phyloP scores from a whole-genome alignment of 305 asterid genomes.

The Vinca major region DNA sequence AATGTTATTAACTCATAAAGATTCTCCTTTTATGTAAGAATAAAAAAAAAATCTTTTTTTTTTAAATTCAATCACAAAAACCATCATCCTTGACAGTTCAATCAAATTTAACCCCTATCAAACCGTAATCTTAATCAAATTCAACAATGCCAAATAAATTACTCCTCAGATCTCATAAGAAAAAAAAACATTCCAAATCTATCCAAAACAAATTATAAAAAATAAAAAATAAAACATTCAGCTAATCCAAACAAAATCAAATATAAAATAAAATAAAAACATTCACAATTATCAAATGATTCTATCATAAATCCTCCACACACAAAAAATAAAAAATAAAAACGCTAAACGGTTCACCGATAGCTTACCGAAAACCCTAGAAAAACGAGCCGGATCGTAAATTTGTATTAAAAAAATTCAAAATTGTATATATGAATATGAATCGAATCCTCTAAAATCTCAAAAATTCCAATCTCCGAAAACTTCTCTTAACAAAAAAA shows the following conservation, averaged over 20 bases:
- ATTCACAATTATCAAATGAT: background rate
- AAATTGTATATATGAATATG: too few relatives aligned
- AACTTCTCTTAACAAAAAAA: slow-evolving; percentile 20
- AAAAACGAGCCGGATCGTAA: slow-evolving; percentile 39
- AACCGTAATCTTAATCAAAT: slow-evolving; percentile 17
- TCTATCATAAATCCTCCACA: background rate
- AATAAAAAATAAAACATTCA: background rate
- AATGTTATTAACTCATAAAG: background rate
- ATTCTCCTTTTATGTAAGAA: background rate
- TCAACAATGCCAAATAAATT: slow-evolving; percentile 28
- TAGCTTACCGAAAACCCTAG: slow-evolving; percentile 39
- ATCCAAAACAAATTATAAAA: slow-evolving; percentile 3
- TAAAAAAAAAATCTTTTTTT: background rate
- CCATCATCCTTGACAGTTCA: background rate
- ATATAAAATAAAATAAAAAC: background rate
- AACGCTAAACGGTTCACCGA: background rate
- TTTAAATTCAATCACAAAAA: slow-evolving; percentile 13
- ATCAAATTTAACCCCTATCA: slow-evolving; percentile 11
- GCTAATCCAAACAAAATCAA: background rate
- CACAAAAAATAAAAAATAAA: background rate
- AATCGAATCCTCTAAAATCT: background rate
- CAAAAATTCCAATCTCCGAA: slow-evolving; percentile 3
- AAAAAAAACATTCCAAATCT: slow-evolving; percentile 4
- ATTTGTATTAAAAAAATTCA: background rate
- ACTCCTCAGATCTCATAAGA: slow-evolving; percentile 37